Evolutionary conservation across 2,329 filamentous ascomycete species (phyloP), one percentile per base, ranked within the genome.

Genomic region (Zasmidium angulare): DNA sequence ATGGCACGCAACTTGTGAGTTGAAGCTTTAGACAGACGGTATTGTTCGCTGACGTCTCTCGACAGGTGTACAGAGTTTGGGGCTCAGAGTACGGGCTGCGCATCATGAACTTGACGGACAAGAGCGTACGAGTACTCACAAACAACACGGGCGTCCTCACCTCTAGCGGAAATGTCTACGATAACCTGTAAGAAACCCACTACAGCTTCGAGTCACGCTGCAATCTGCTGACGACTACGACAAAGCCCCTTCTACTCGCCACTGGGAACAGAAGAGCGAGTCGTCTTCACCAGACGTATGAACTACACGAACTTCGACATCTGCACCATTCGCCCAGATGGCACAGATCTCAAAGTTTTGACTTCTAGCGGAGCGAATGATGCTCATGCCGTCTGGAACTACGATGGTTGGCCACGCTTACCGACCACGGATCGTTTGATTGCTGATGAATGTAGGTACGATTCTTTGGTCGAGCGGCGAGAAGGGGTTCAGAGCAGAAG

Each of bases 221-320:
- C 29, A 36, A 36, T 14, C 7, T 36, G 29, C 29, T 36, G 29
- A 36, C 29, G n/a, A n/a, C n/a, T n/a, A n/a, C 29, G 29, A 36
- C 7, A 36, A 36, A 40, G 53, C 0, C 61, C 61, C 1, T 43
- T 50, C 17, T 63, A 46, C 50, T 58, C 50, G 23, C 58, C 61
- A 1, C 49, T 52, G 36, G 58, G 61, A 1, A 47, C n/a, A 2
- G 47, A 50, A 17, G 46, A 50, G 3, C 24, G 23, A 12, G 61
- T 63, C 26, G 12, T 63, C 9, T 61, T 63, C 55, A 63, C 59
- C 1, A 40, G 61, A 2, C 31, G 59, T 3, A 55, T 55, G 24
- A 61, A 59, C 31, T 52, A 55, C n/a, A 56, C 58, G 2, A 58
- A 59, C 23, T 63, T 56, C 31, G 58, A 63, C 11, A 53, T 63